Percentiles rank a stretch among this genome's conserved stretches.
phyloP scores from a whole-genome alignment of 768 basidiomycete species.

The Epithele typhae region DNA sequence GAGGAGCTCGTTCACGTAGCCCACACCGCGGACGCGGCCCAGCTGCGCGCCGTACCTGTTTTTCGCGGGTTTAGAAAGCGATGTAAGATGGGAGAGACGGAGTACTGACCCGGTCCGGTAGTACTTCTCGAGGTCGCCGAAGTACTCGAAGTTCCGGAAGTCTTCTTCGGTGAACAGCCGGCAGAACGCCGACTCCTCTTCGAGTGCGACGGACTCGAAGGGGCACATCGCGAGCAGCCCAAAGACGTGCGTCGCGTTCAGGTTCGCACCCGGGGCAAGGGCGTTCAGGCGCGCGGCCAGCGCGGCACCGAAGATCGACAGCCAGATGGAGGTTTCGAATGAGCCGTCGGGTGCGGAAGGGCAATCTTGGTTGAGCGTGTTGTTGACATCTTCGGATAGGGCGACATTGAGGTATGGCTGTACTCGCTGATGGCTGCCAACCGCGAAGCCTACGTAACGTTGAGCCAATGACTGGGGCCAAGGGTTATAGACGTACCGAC shows the following conservation, averaged over 20 bases:
- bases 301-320: conserved; percentile 45
- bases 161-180: conserved; percentile 60
- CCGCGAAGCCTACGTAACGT: conserved; percentile 49
- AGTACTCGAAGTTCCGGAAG: conserved; percentile 65
- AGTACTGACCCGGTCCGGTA: conserved; percentile 64
- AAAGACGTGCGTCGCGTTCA: conserved; percentile 50
- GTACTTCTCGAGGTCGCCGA: conserved; percentile 71
- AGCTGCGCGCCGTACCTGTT: conserved; percentile 61
- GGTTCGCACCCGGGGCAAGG: conserved; percentile 56
- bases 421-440: conserved; percentile 42
- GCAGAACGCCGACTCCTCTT: conserved; percentile 62
- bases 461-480: neutral
- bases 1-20: conserved; percentile 86
- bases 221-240: conserved; percentile 72
- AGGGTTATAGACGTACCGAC: conserved; percentile 37
- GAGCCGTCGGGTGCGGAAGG: conserved; percentile 39
- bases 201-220: conserved; percentile 66
- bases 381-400: conserved; percentile 50
- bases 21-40: conserved; percentile 78
- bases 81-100: no score
- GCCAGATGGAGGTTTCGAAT: conserved; percentile 51
- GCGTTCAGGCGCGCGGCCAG: conserved; percentile 58
- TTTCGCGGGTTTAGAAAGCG: neutral
- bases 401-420: conserved; percentile 51
- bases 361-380: conserved; percentile 66